Evolutionary conservation across 805 yeast genomes (phyloP).

Genomic region (Blastobotrys mokoenaii): DNA sequence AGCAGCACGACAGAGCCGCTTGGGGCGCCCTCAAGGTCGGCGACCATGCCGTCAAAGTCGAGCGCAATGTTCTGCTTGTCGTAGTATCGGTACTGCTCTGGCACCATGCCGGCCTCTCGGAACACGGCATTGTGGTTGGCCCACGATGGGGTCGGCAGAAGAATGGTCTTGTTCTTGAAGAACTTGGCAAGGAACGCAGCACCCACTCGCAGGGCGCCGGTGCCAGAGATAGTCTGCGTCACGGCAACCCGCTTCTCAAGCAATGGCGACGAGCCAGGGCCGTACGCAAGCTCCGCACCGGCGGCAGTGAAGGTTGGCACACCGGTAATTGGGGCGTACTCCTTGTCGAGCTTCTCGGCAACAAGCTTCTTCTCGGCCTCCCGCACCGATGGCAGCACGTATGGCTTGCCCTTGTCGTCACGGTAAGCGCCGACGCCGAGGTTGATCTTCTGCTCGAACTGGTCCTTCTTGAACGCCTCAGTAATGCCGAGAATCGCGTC

Average conservation of each 20-base stretch:
- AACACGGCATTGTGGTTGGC: constrained; percentile 84
- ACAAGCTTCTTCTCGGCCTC: constrained; percentile 51
- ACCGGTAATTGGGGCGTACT: constrained; percentile 83
- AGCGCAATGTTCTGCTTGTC: constrained; percentile 52
- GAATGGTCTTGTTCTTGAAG: constrained; percentile 46
- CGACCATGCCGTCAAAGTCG: constrained; percentile 55
- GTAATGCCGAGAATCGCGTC: constrained; percentile 75
- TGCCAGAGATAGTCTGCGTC: constrained; percentile 87
- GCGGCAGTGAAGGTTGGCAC: constrained; percentile 54
- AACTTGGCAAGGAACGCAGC: constrained; percentile 67
- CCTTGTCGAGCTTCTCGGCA: constrained; percentile 55
- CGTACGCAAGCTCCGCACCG: constrained; percentile 66
- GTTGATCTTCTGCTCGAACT: constrained; percentile 37
- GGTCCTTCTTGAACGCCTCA: constrained; percentile 63
- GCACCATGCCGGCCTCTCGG: constrained; percentile 59
- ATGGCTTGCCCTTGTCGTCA: constrained; percentile 80
- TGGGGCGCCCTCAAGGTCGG: constrained; percentile 46
- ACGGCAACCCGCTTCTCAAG: constrained; percentile 63
- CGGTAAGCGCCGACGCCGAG: constrained; percentile 92
- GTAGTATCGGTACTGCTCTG: constrained; percentile 61
- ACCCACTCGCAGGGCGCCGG: constrained; percentile 85
- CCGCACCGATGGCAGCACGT: constrained; percentile 70
- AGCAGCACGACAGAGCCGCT: constrained; percentile 60
- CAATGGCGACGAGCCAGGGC: constrained; percentile 51
- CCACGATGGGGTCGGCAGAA: constrained; percentile 89